Base-by-base conservation (phyloP, 2,329 filamentous ascomycete genomes). In the Ophiostoma triangulosporum region DNA sequence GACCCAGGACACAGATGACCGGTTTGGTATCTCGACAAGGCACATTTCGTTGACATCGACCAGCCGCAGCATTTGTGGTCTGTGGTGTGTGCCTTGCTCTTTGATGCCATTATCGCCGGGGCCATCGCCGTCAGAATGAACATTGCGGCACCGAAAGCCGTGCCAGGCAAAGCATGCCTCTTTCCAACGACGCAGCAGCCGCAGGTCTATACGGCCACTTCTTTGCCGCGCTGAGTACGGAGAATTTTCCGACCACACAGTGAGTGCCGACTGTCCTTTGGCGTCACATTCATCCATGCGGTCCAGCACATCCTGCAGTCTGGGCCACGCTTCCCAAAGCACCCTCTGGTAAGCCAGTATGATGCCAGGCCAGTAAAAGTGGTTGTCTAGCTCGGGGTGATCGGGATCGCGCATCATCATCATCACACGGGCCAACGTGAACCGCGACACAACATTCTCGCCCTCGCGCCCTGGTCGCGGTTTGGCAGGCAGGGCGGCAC, bases 101-200 rank as follows among this genome's bases (percentile, higher is more conserved):
- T 26, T n/a, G 26, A 15, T 32, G n/a, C 36, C 17, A n/a, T 35
- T 3, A 12, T n/a, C 32, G 32, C 14, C 22, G 40, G 11, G 22
- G n/a, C n/a, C 14, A n/a, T 35, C 26, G 26, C 26, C 26, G 24
- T 43, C 9, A 0, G 32, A 12, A 35, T 43, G 27, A 6, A 9
- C 14, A n/a, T 9, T 20, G 27, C 27, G 27, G 32, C 48, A 50
- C 3, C n/a, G 22, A 15, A 36, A 32, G 20, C 48, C 48, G 24
- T 50, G 48, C 22, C 48, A 50, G 3, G 48, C 32, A 11, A 33
- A 38, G 14, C 48, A 50, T 3, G 48, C 15, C 32, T 50, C 48
- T 9, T 50, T 50, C 48, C 48, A 50, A n/a, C 48, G 48, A 12
- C 48, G 48, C 22, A 50, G 48, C 32, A 50, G 32, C 22, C 48